phyloP scores from a whole-genome alignment of 495 filamentous ascomycete species.

The Tuber magnatum region DNA sequence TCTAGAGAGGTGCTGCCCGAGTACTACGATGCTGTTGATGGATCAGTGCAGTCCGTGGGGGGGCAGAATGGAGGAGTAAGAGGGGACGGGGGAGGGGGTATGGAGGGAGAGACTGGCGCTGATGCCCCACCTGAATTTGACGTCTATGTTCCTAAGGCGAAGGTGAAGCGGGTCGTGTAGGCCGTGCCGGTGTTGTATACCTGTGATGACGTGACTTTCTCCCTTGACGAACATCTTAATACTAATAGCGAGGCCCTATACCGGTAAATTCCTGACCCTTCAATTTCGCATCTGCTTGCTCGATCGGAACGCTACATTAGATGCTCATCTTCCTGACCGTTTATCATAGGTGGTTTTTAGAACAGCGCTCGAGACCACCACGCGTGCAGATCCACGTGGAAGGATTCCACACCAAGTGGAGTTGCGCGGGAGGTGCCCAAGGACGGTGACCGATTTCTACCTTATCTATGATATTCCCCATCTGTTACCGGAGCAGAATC shows the following conservation, averaged over 20 bases:
- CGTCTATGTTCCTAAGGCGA: conserved; percentile 17
- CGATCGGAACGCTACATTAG: neutral
- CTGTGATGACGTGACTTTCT: conserved; percentile 15
- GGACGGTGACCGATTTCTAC: conserved; percentile 18
- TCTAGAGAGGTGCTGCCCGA: neutral
- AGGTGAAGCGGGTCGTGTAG: conserved; percentile 20
- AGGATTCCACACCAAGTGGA: conserved; percentile 20
- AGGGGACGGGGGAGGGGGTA: neutral
- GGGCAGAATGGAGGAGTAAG: neutral
- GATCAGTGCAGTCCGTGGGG: neutral
- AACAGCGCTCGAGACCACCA: conserved; percentile 21
- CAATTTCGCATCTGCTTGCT: neutral
- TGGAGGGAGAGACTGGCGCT: neutral
- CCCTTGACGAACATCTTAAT: conserved; percentile 40
- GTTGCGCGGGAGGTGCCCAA: neutral
- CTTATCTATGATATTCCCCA: conserved; percentile 5
- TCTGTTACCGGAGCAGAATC: conserved; percentile 2
- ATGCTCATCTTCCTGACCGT: neutral
- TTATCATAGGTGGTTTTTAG: conserved; percentile 26
- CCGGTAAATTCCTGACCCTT: conserved; percentile 17
- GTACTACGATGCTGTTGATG: neutral
- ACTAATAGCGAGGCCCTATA: conserved; percentile 38
- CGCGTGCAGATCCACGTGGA: conserved; percentile 20
- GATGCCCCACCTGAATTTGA: conserved; percentile 23
- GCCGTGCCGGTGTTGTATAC: neutral